A percentile compares a stretch with the other conserved stretches of the same genome.
These are phyloP conservation scores for Solanum chmielewskii DNA, from an alignment of 257 asterid species.

Conservation along the genomic window DNA sequence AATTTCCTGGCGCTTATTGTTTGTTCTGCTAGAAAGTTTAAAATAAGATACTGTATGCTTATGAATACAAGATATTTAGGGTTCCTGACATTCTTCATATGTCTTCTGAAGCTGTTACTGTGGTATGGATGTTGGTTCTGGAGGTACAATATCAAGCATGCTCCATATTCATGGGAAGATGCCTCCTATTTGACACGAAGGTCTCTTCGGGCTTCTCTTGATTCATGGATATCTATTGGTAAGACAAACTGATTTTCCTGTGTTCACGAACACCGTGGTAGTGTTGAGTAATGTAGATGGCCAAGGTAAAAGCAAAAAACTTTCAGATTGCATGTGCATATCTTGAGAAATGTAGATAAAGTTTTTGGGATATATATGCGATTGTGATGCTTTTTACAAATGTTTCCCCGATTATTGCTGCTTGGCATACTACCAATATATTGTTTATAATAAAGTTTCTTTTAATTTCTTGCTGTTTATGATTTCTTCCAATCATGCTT, in stretches of 20 bases:
- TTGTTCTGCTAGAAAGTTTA: not conserved
- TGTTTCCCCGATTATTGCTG: not conserved
- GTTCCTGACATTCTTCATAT: not conserved
- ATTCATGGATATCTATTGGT: conserved; percentile 75
- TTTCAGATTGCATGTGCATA: not conserved
- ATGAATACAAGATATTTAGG: not conserved
- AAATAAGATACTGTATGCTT: not conserved
- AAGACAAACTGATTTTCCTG: not conserved
- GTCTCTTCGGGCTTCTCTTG: conserved; percentile 50
- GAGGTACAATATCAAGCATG: conserved; percentile 68
- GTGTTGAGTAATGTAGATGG: not conserved
- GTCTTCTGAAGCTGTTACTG: conserved; percentile 44
- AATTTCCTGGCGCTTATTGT: not conserved
- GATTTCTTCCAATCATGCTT: not conserved
- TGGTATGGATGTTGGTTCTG: conserved; percentile 81
- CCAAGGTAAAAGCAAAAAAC: no score
- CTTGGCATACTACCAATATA: not conserved
- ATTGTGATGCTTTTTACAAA: not conserved
- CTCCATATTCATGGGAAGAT: conserved; percentile 80
- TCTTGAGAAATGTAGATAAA: not conserved
- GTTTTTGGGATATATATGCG: not conserved
- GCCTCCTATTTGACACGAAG: conserved; percentile 71
- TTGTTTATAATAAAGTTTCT: not conserved
- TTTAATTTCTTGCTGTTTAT: not conserved
- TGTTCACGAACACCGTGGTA: not conserved